Base-by-base conservation (phyloP, 2,329 filamentous ascomycete species). In the Pseudogymnoascus sp. region DNA sequence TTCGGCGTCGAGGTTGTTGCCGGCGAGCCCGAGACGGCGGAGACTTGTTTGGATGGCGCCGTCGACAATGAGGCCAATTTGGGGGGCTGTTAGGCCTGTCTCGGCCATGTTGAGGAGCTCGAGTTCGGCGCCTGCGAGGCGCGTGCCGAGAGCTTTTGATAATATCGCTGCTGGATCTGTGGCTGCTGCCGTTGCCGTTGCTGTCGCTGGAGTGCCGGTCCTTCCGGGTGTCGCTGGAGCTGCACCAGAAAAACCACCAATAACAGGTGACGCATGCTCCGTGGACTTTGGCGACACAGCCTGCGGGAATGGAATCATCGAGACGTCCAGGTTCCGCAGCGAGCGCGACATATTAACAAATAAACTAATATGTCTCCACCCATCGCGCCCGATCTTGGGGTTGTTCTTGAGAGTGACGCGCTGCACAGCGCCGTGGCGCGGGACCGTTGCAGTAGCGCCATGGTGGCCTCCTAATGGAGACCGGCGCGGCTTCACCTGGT, bases 311-410 rank as follows among this genome's bases (percentile, higher is more conserved):
- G 85, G 84, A 64, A 96, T 88, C 70, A 90, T 88, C 0, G 93
- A 96, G 28, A 97, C 74, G 73, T 99, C 95, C 23, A 97, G 83
- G 5, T 84, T 88, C 74, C 92, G 93, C 63, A 99, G 80, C 0
- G 92, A 92, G 66, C 87, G 88, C 69, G 91, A 96, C 79, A 97
- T 88, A 75, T 96, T 91, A 61, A 96, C 81, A 73, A 97, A 99
- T 5, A 96, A 79, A 42, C 88, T 89, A 63, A 97, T 87, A 72
- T 97, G 87, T 70, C 88, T 92, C 95, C 95, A 99, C 14, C 93
- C 95, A 66, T 96, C 89, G 0, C 82, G 80, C 0, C 91, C 89
- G 65, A 97, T 88, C 70, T 92, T 93, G 1, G 81, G 76, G 72
- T 97, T 97, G 76, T 96, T 91, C 76, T 96, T 96, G 43, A 99